These are phyloP conservation scores for Lantana camara DNA, from an alignment of 257 asterid genomes.

Conservation along the genomic window DNA sequence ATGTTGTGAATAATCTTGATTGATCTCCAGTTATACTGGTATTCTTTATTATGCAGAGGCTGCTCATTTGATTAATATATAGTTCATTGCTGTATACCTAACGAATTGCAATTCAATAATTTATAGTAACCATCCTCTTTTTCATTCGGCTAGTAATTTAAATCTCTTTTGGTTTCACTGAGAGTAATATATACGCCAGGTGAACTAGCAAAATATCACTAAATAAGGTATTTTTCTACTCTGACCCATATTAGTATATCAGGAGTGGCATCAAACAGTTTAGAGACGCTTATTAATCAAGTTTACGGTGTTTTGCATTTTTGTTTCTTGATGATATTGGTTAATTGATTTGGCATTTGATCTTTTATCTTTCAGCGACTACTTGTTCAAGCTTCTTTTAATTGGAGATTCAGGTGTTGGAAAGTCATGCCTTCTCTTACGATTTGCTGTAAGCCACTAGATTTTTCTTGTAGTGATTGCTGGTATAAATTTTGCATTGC, in stretches of 20 bases:
- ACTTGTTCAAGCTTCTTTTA: slow-evolving; percentile 77
- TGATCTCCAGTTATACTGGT: not conserved
- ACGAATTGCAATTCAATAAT: not conserved
- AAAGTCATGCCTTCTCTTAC: slow-evolving; percentile 82
- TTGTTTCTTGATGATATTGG: not conserved
- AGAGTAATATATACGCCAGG: slow-evolving; percentile 1
- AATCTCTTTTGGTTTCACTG: not conserved
- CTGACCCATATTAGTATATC: slow-evolving; percentile 1
- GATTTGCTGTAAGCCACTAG: slow-evolving; percentile 71
- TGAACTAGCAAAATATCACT: not conserved
- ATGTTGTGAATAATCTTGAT: slow-evolving; percentile 10
- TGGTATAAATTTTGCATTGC: not conserved
- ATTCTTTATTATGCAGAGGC: too few relatives aligned
- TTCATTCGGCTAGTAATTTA: not conserved
- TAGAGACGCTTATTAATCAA: not conserved
- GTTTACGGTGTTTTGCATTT: slow-evolving; percentile 5
- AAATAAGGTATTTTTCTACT: not conserved
- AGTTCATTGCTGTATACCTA: not conserved
- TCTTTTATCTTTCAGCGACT: slow-evolving; percentile 59
- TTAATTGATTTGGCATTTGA: slow-evolving; percentile 8
- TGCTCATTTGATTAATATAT: not conserved
- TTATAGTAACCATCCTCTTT: not conserved
- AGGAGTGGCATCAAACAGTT: not conserved
- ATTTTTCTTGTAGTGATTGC: slow-evolving; percentile 9
- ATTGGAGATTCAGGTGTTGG: slow-evolving; percentile 95